Percentiles rank a stretch among this genome's conserved stretches.
Evolutionary conservation across 2,329 filamentous ascomycete species (phyloP).

Genomic region (Penicillium sp.): DNA sequence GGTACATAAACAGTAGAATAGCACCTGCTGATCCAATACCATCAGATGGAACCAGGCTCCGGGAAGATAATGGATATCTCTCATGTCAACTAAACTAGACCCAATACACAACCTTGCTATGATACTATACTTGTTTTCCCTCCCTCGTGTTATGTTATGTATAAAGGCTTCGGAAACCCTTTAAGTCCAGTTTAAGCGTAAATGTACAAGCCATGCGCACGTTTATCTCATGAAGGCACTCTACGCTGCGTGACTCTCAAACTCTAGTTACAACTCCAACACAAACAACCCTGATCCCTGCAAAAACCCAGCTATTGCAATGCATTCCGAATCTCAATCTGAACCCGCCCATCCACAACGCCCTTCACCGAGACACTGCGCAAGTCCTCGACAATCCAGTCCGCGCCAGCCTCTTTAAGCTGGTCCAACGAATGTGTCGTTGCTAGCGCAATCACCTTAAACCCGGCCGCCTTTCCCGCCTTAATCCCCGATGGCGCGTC

Average conservation of each 20-base stretch:
- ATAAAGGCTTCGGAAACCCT: neutral
- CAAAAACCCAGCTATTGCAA: slow-evolving; percentile 27
- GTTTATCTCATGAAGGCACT: slow-evolving; percentile 7
- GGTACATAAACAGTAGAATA: neutral
- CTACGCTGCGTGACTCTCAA: slow-evolving; percentile 7
- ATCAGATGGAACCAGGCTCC: neutral
- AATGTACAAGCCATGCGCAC: slow-evolving; percentile 6
- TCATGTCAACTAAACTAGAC: neutral
- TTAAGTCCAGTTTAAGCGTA: neutral
- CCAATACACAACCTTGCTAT: neutral
- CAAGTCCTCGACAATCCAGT: slow-evolving; percentile 81
- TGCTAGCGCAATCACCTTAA: slow-evolving; percentile 74
- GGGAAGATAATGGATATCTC: too few species aligned
- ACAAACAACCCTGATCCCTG: slow-evolving; percentile 32
- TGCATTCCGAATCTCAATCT: slow-evolving; percentile 63
- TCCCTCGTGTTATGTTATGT: neutral
- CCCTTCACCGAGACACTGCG: slow-evolving; percentile 62
- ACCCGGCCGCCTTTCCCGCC: slow-evolving; percentile 80
- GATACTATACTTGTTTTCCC: neutral
- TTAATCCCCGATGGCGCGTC: slow-evolving; percentile 81
- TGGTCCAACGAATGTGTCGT: slow-evolving; percentile 75
- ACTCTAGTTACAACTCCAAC: neutral
- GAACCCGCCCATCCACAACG: slow-evolving; percentile 54
- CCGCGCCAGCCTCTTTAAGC: slow-evolving; percentile 68
- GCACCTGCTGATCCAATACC: neutral